Conservation (phyloP, 2,329 filamentous ascomycete genomes). For the Verticillium dahliae region DNA sequence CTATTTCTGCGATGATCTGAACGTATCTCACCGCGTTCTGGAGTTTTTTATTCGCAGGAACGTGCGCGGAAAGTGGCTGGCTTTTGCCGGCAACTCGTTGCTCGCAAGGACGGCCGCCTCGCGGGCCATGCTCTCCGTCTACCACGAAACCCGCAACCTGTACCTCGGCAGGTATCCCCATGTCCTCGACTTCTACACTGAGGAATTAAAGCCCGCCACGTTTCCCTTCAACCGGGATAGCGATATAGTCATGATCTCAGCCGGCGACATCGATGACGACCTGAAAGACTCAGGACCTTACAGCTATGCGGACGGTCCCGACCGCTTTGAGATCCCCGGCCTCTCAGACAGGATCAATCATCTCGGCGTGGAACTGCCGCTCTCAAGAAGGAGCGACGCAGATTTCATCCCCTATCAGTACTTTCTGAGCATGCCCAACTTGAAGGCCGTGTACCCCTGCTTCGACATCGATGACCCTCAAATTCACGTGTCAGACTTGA, state of each 20-base stretch:
- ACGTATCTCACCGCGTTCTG: slow-evolving; percentile 18
- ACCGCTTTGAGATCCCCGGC: slow-evolving; percentile 9
- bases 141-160: slow-evolving; percentile 27
- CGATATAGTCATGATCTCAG: slow-evolving; percentile 19
- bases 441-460: slow-evolving; percentile 20
- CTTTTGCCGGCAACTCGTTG: slow-evolving; percentile 16
- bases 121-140: slow-evolving; percentile 23
- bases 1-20: slow-evolving; percentile 22
- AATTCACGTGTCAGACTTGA: neutral
- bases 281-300: neutral
- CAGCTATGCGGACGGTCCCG: neutral
- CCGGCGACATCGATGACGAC: neutral
- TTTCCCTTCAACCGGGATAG: slow-evolving; percentile 21
- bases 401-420: neutral
- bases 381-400: neutral
- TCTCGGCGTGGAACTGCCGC: slow-evolving; percentile 15
- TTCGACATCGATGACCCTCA: neutral
- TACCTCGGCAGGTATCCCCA: slow-evolving; percentile 24
- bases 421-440: slow-evolving; percentile 13
- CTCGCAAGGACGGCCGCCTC: slow-evolving; percentile 19
- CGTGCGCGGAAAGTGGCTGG: slow-evolving; percentile 5
- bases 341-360: slow-evolving; percentile 23
- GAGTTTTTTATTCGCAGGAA: slow-evolving; percentile 15
- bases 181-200: slow-evolving; percentile 18
- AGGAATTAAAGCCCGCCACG: slow-evolving; percentile 13